Evolutionary conservation across 2,329 filamentous ascomycete genomes (phyloP).

Genomic region (Didymella lethalis): DNA sequence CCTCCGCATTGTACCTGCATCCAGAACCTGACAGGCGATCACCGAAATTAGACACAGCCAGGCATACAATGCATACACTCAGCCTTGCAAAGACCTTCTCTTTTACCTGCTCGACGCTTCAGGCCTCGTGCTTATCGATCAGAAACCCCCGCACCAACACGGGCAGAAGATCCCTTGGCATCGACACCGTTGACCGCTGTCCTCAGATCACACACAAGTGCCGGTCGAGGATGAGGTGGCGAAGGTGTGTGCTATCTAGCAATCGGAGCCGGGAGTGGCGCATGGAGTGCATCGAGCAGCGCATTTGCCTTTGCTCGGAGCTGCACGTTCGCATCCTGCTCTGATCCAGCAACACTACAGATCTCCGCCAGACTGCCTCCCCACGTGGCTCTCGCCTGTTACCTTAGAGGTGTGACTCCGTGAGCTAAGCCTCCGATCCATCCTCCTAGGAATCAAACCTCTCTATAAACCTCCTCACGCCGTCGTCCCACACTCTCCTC

Average conservation of each 20-base stretch:
- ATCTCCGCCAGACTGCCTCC: too few relatives aligned
- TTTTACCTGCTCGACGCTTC: background rate
- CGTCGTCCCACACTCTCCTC: conserved; percentile 3
- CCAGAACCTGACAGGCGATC: background rate
- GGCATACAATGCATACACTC: background rate
- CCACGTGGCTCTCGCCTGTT: background rate
- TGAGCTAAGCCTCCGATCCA: conserved; percentile 6
- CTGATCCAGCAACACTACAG: background rate
- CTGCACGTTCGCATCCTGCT: background rate
- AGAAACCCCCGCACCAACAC: conserved; percentile 25
- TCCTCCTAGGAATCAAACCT: conserved; percentile 25
- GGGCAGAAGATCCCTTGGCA: conserved; percentile 21
- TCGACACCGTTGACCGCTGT: conserved; percentile 21
- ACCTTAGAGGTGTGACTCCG: too few relatives aligned
- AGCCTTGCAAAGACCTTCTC: background rate
- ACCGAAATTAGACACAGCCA: background rate
- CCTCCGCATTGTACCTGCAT: background rate
- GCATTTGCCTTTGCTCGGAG: conserved; percentile 2
- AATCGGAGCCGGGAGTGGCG: background rate
- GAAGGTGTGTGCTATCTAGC: background rate
- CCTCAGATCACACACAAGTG: conserved; percentile 20
- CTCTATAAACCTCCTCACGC: conserved; percentile 23
- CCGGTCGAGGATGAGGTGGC: conserved; percentile 1
- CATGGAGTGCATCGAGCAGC: conserved; percentile 22
- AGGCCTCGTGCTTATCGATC: background rate